Conservation (phyloP, 345 rosid genomes). For the Pistacia vera region DNA sequence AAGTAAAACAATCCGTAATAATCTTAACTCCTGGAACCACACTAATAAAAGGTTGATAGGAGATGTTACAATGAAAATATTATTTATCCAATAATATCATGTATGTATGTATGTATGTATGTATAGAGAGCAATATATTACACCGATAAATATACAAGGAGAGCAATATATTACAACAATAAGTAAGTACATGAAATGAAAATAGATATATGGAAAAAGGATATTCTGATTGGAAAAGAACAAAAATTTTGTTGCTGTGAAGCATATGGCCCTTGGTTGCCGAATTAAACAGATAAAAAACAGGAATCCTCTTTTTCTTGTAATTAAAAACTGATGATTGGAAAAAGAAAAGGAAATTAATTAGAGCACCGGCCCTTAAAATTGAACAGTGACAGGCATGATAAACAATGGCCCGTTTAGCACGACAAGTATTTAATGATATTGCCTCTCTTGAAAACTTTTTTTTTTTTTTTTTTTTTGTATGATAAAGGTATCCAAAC, state of each 20-base stretch:
- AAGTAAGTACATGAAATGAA: too few relatives aligned
- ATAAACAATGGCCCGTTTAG: background rate
- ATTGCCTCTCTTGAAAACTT: background rate
- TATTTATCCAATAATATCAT: too few relatives aligned
- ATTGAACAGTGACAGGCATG: background rate
- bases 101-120: too few relatives aligned
- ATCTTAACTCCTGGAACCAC: too few relatives aligned
- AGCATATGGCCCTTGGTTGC: constrained; percentile 6
- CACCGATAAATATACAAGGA: too few relatives aligned
- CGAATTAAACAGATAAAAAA: constrained; percentile 6
- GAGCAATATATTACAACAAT: too few relatives aligned
- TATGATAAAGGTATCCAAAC: too few relatives aligned
- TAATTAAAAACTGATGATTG: background rate
- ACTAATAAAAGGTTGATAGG: too few relatives aligned
- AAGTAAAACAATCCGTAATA: too few relatives aligned
- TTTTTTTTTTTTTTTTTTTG: too few relatives aligned
- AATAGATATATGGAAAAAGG: background rate
- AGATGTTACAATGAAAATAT: too few relatives aligned
- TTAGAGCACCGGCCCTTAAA: background rate
- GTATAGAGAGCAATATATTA: too few relatives aligned
- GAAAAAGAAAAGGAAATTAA: background rate
- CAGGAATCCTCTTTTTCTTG: background rate
- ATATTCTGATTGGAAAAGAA: background rate
- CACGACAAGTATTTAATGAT: background rate
- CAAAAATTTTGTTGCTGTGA: background rate